These are phyloP conservation scores for Hypomyces perniciosus DNA, from an alignment of 2,329 filamentous ascomycete species.

Conservation along the genomic window DNA sequence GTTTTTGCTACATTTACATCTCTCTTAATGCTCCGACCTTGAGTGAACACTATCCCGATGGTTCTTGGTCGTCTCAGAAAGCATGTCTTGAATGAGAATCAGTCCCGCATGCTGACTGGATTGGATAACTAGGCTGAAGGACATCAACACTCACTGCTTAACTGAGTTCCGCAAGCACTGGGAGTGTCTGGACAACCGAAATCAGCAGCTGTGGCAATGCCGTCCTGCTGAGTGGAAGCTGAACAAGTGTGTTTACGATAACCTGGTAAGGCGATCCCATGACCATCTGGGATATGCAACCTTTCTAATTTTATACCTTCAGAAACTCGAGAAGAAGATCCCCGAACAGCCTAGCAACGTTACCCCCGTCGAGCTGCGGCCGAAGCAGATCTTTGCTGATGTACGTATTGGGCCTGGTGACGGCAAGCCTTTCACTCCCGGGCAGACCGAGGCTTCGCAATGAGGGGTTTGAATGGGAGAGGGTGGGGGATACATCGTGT, in stretches of 20 bases:
- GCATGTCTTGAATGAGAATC: background rate
- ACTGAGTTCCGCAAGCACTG: conserved; percentile 89
- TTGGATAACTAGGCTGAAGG: conserved; percentile 61
- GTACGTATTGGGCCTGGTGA: conserved; percentile 38
- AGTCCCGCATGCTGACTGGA: background rate
- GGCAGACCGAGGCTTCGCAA: conserved; percentile 31
- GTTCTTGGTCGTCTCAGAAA: background rate
- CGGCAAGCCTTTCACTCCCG: conserved; percentile 37
- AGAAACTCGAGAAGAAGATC: conserved; percentile 79
- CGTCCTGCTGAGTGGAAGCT: conserved; percentile 79
- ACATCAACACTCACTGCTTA: conserved; percentile 93
- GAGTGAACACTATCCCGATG: background rate
- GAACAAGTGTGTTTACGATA: conserved; percentile 94
- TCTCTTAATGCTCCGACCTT: background rate
- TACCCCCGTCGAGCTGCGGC: conserved; percentile 67
- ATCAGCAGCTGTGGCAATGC: conserved; percentile 97
- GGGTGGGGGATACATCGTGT: conserved; percentile 21
- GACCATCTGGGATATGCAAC: too few species aligned
- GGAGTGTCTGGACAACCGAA: conserved; percentile 94
- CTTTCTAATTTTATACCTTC: conserved; percentile 5
- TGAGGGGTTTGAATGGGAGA: conserved; percentile 19
- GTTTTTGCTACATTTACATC: conserved; percentile 31
- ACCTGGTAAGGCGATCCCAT: conserved; percentile 61
- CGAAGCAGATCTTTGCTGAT: conserved; percentile 57
- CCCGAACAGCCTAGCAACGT: conserved; percentile 65